Percentiles rank a stretch among this genome's conserved stretches.
Conservation (phyloP, 2,329 filamentous ascomycete genomes). For the Tolypocladium cylindrosporum region DNA sequence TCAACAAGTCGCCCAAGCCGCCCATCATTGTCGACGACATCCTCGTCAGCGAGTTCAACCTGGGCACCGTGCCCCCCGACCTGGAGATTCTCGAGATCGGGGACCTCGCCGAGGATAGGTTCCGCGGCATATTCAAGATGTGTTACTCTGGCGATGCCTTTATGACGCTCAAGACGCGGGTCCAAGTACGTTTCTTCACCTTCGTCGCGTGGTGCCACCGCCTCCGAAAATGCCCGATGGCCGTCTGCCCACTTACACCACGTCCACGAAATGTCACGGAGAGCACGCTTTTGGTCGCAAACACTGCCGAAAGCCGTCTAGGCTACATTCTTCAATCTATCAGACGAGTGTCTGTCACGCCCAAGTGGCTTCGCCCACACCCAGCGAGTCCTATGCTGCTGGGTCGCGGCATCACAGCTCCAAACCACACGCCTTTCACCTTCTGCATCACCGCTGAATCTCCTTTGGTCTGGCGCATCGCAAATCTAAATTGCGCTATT, state of each 20-base stretch:
- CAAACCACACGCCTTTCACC: not conserved
- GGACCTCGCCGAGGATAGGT: constrained; percentile 91
- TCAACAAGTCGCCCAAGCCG: constrained; percentile 97
- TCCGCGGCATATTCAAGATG: constrained; percentile 99
- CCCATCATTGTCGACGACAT: constrained; percentile 99
- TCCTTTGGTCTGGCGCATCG: not conserved
- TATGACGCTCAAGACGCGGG: constrained; percentile 86
- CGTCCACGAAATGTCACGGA: not conserved
- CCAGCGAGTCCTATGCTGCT: not conserved
- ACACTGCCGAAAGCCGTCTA: no score
- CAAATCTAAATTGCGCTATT: not conserved
- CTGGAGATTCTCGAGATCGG: constrained; percentile 97
- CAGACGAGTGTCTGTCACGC: not conserved
- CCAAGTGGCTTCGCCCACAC: not conserved
- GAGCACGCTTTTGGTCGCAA: not conserved
- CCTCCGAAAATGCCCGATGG: constrained; percentile 10
- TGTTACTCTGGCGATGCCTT: constrained; percentile 93
- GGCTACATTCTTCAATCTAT: not conserved
- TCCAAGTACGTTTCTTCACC: constrained; percentile 56
- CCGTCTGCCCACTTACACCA: constrained; percentile 1
- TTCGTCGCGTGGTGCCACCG: constrained; percentile 4
- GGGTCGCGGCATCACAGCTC: not conserved
- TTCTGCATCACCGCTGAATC: not conserved
- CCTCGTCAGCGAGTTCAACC: constrained; percentile 92
- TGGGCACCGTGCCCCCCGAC: constrained; percentile 88